Evolutionary conservation across 2,329 filamentous ascomycete genomes (phyloP).

Genomic region (Hymenoscyphus fructigenus): DNA sequence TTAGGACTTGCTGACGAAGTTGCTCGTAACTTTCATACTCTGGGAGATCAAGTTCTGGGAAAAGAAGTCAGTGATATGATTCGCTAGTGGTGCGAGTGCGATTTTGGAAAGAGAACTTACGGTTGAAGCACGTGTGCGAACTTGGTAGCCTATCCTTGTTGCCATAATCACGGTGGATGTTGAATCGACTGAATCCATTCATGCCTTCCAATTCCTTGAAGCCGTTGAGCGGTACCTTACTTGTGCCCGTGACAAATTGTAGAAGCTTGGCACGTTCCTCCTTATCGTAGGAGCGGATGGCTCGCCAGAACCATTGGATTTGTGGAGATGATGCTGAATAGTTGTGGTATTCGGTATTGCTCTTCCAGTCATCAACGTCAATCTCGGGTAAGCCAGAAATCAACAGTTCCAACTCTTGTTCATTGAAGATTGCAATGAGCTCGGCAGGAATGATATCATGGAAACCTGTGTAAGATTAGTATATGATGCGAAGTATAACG

Average conservation of each 20-base stretch:
- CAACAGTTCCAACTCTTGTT: slow-evolving; percentile 93
- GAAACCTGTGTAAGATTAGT: slow-evolving; percentile 63
- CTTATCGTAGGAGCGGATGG: slow-evolving; percentile 95
- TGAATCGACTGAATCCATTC: slow-evolving; percentile 98
- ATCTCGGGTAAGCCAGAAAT: slow-evolving; percentile 98
- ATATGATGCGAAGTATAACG: background rate
- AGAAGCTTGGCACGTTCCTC: slow-evolving; percentile 96
- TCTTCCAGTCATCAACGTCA: slow-evolving; percentile 98
- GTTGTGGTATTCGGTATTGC: slow-evolving; percentile 98
- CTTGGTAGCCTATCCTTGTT: slow-evolving; percentile 94
- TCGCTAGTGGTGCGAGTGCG: slow-evolving; percentile 1
- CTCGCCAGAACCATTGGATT: slow-evolving; percentile 99
- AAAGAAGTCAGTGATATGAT: slow-evolving; percentile 22
- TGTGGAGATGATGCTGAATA: slow-evolving; percentile 92
- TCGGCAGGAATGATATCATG: slow-evolving; percentile 97
- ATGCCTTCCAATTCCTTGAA: slow-evolving; percentile 99
- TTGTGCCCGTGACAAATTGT: slow-evolving; percentile 97
- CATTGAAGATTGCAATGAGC: slow-evolving; percentile 95
- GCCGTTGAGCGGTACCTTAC: slow-evolving; percentile 95
- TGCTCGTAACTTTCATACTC: slow-evolving; percentile 97
- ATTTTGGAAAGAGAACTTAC: slow-evolving; percentile 58
- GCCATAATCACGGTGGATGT: slow-evolving; percentile 97
- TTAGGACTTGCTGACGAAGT: slow-evolving; percentile 83
- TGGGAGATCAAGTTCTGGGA: slow-evolving; percentile 87
- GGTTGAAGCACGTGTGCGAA: slow-evolving; percentile 98